phyloP scores from a whole-genome alignment of 208 protist genomes.

The Leishmania turanica region DNA sequence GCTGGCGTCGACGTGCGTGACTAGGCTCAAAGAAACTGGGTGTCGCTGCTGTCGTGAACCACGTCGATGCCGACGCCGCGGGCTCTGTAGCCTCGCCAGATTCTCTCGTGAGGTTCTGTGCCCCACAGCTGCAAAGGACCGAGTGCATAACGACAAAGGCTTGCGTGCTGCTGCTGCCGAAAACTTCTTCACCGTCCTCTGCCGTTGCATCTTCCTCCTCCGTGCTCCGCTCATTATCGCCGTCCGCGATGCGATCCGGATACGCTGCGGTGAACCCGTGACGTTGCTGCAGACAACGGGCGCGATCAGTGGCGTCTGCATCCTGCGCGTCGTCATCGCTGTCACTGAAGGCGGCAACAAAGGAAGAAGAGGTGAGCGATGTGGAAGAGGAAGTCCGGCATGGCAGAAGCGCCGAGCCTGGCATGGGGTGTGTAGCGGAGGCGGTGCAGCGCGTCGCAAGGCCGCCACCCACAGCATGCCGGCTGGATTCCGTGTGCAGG shows the following conservation, averaged over 20 bases:
- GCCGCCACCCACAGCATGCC: not conserved
- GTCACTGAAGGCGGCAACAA: not conserved
- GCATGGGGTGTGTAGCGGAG: not conserved
- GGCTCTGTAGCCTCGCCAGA: not conserved
- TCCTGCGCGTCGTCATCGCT: not conserved
- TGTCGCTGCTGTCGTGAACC: too few relatives aligned
- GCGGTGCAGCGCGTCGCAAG: not conserved
- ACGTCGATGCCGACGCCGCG: not conserved
- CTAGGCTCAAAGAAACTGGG: not conserved
- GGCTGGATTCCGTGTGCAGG: not conserved
- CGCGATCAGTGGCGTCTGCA: not conserved
- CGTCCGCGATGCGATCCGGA: not conserved
- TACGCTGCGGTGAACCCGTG: not conserved
- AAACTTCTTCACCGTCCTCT: not conserved
- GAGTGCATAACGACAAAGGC: constrained; percentile 52
- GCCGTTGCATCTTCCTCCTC: constrained; percentile 34
- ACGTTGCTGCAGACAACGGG: not conserved
- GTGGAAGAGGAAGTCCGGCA: not conserved
- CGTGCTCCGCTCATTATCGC: not conserved
- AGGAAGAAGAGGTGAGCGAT: not conserved
- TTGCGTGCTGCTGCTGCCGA: constrained; percentile 11
- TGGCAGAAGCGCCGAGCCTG: not conserved
- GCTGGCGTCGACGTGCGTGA: not conserved
- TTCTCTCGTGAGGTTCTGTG: not conserved
- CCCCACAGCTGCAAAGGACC: constrained; percentile 42